Evolutionary conservation across 1,284 basidiomycete genomes (phyloP).

Genomic region (Cryptococcus deneoformans): DNA sequence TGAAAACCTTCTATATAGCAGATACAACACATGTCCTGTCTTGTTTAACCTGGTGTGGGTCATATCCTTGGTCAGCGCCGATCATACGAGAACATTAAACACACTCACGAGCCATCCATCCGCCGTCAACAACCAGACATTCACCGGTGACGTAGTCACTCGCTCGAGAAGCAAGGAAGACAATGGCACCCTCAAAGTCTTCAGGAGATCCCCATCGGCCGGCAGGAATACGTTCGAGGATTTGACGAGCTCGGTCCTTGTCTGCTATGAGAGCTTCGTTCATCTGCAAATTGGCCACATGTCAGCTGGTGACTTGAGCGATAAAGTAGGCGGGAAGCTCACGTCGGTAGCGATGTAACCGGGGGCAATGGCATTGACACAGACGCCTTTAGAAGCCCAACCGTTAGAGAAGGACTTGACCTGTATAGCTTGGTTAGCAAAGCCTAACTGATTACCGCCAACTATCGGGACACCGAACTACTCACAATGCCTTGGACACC

Average conservation of each 20-base stretch:
- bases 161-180: slow-evolving; percentile 84
- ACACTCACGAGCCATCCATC: slow-evolving; percentile 45
- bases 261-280: slow-evolving; percentile 50
- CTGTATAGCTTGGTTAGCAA: slow-evolving; percentile 14
- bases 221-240: slow-evolving; percentile 89
- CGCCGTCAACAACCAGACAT: slow-evolving; percentile 50
- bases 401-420: slow-evolving; percentile 57
- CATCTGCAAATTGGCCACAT: slow-evolving; percentile 25
- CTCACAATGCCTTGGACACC: slow-evolving; percentile 72
- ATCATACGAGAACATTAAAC: background rate
- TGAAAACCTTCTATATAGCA: too few relatives aligned
- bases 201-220: slow-evolving; percentile 82
- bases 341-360: slow-evolving; percentile 92
- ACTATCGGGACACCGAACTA: slow-evolving; percentile 1
- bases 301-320: background rate
- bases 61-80: too few relatives aligned
- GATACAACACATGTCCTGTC: too few relatives aligned
- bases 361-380: slow-evolving; percentile 84
- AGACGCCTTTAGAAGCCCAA: slow-evolving; percentile 77
- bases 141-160: slow-evolving; percentile 91
- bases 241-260: slow-evolving; percentile 63
- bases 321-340: slow-evolving; percentile 44
- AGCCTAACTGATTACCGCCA: background rate
- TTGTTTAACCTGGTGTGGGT: too few relatives aligned
- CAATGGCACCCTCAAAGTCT: slow-evolving; percentile 85